These are phyloP conservation scores for Sugiyamaella boreocaroliniensis DNA, from an alignment of 805 yeast species.

Conservation along the genomic window DNA sequence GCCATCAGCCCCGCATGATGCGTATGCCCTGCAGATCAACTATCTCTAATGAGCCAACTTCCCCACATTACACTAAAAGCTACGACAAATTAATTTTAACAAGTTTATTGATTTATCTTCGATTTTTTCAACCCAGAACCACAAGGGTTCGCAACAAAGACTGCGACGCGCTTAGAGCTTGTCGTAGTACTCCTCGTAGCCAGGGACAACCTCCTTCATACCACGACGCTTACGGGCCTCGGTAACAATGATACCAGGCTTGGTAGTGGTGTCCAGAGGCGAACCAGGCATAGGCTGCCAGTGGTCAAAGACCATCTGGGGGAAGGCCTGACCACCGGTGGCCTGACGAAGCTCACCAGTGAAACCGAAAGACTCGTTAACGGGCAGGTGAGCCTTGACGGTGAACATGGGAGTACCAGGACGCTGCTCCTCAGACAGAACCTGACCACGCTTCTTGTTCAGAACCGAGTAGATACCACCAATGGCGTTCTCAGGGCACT, in stretches of 20 bases:
- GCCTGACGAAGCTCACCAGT: slow-evolving; percentile 99
- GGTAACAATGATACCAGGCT: slow-evolving; percentile 58
- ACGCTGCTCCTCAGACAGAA: slow-evolving; percentile 98
- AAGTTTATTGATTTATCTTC: neutral
- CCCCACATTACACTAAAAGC: no score
- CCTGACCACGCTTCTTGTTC: slow-evolving; percentile 98
- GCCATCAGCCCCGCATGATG: neutral
- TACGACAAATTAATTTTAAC: neutral
- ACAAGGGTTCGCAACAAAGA: neutral
- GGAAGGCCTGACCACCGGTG: slow-evolving; percentile 99
- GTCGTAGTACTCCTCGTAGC: slow-evolving; percentile 89
- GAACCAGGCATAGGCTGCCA: slow-evolving; percentile 90
- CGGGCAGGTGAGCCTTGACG: slow-evolving; percentile 99
- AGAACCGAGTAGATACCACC: slow-evolving; percentile 99
- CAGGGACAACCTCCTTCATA: slow-evolving; percentile 95
- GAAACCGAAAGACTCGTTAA: slow-evolving; percentile 99
- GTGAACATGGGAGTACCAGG: slow-evolving; percentile 99
- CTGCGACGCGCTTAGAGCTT: slow-evolving; percentile 33
- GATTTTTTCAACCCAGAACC: neutral
- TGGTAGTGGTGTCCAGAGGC: slow-evolving; percentile 78
- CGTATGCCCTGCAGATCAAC: neutral
- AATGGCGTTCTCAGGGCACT: slow-evolving; percentile 98
- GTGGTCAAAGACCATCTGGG: slow-evolving; percentile 99
- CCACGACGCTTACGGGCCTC: slow-evolving; percentile 92
- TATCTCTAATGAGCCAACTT: no score